Evolutionary conservation across 345 rosid species (phyloP).

Genomic region (Murraya koenigii): DNA sequence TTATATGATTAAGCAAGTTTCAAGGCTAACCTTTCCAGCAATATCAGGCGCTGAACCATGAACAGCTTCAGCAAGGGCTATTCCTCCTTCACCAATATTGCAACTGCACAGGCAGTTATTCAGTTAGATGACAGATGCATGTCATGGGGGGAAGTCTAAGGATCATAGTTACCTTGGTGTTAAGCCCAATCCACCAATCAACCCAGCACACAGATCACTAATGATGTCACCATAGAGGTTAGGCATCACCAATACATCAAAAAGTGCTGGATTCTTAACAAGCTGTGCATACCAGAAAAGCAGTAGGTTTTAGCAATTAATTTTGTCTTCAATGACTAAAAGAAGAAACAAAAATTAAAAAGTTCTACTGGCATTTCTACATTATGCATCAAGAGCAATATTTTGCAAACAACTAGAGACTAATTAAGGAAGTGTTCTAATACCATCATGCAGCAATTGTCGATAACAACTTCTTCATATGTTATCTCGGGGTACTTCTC

Average conservation of each 20-base stretch:
- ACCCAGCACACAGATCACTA: conserved; percentile 95
- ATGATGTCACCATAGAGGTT: conserved; percentile 98
- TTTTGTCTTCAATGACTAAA: conserved; percentile 4
- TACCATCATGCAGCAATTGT: conserved; percentile 99
- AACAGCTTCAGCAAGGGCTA: conserved; percentile 99
- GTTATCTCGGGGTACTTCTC: conserved; percentile 92
- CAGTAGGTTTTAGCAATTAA: conserved; percentile 6
- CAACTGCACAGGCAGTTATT: conserved; percentile 49
- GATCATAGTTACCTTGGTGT: conserved; percentile 72
- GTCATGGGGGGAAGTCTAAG: background rate
- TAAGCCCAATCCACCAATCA: conserved; percentile 95
- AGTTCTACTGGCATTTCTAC: background rate
- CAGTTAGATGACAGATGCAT: conserved; percentile 14
- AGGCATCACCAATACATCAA: conserved; percentile 99
- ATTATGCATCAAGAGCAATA: background rate
- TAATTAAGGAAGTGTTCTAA: conserved; percentile 2
- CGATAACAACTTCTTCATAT: conserved; percentile 99
- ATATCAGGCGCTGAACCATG: conserved; percentile 99
- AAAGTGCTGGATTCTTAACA: conserved; percentile 96
- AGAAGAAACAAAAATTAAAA: too few species aligned
- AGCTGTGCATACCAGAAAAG: conserved; percentile 51
- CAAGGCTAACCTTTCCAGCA: conserved; percentile 83
- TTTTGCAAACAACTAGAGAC: background rate
- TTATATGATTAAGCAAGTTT: background rate
- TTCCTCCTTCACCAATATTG: conserved; percentile 96